Evolutionary conservation across 2,329 filamentous ascomycete genomes (phyloP), one percentile per base, ranked within the genome.

Genomic region (Beauveria bassiana): DNA sequence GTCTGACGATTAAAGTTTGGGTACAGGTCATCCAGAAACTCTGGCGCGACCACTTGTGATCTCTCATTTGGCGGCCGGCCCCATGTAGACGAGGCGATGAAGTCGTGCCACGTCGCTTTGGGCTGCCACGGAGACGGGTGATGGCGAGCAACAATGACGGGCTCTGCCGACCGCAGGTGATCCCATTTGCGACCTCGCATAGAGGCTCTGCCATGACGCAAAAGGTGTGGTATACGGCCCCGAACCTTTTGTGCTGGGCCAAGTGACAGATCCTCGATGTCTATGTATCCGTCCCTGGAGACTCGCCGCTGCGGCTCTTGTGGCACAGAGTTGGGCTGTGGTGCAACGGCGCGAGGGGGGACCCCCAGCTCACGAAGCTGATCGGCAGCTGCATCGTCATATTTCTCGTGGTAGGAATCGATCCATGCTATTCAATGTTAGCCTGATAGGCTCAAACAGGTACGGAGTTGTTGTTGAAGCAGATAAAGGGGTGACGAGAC

Each of bases 141-240:
- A 64, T 80, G 78, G 46, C 76, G 75, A 26, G 81, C 75, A 53
- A 85, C 80, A 64, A 86, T 84, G 64, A 86, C 82, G 4, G 83
- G 83, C 63, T 86, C 83, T 40, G 80, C 77, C 3, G 81, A 80
- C 58, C 83, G 80, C 57, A 86, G 70, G 67, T 86, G 82, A 66
- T 86, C 83, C 82, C 83, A 86, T 72, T 79, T 79, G 63, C 81
- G 77, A 3, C 82, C 82, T 52, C 70, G 71, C 65, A 67, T 71
- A 26, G 74, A 74, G 70, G 79, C 70, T 71, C 78, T 78, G 50
- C 81, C 77, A 65, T 81, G 70, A 67, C 72, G 74, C 57, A 84
- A 75, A 24, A 83, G 71, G 58, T 76, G 74, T 57, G 79, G 78
- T 22, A 84, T 70, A 62, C 71, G 76, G 24, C 69, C 69, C 45